A percentile compares a stretch with the other conserved stretches of the same genome.
Conservation (phyloP, 768 basidiomycete species). For the Mycena galericulata region DNA sequence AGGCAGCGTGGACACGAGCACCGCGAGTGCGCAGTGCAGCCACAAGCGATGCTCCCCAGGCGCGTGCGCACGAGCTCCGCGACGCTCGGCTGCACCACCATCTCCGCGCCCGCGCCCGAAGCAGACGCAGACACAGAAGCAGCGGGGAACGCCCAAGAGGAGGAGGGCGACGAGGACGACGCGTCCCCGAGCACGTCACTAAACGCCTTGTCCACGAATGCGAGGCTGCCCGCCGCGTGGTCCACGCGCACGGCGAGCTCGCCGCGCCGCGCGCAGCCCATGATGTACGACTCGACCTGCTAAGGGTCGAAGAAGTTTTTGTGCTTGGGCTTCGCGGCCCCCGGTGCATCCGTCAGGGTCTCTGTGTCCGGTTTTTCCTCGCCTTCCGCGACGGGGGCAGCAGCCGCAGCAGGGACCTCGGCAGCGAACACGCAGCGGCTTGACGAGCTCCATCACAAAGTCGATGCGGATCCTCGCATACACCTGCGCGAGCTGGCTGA, state of each 20-base stretch:
- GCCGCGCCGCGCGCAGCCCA: constrained; percentile 90
- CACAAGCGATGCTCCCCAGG: constrained; percentile 78
- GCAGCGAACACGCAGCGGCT: constrained; percentile 73
- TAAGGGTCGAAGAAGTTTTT: constrained; percentile 67
- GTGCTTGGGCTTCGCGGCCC: no score
- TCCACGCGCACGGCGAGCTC: constrained; percentile 90
- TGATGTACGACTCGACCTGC: constrained; percentile 90
- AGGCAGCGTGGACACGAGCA: constrained; percentile 57
- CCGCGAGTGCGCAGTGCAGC: constrained; percentile 76
- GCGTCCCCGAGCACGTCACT: constrained; percentile 51
- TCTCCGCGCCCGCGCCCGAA: constrained; percentile 37
- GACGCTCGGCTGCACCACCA: constrained; percentile 75
- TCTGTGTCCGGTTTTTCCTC: no score
- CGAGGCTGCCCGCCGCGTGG: constrained; percentile 86
- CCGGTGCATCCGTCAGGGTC: no score
- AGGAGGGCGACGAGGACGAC: constrained; percentile 44
- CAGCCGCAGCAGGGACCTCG: constrained; percentile 47
- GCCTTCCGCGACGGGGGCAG: no score
- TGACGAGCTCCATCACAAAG: constrained; percentile 82
- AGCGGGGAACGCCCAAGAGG: no score
- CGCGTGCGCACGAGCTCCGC: constrained; percentile 82
- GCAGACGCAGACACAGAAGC: no score
- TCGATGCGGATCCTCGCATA: constrained; percentile 89
- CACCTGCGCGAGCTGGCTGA: constrained; percentile 92
- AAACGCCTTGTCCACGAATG: constrained; percentile 86